phyloP scores from a whole-genome alignment of 148 eudicot species.

The Persicaria maculosa region DNA sequence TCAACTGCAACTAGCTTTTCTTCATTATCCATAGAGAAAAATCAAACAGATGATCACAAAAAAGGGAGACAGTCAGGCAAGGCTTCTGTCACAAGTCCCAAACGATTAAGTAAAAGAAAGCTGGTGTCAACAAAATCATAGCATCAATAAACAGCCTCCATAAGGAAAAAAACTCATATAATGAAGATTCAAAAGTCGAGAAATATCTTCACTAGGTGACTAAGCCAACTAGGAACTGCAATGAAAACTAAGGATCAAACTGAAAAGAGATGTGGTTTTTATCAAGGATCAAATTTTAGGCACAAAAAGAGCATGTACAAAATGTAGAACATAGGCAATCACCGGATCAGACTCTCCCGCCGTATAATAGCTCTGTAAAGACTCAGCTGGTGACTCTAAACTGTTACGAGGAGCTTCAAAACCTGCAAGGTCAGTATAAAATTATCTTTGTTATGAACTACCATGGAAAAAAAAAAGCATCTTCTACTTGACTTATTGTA shows the following conservation, averaged over 20 bases:
- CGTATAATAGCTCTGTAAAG: slow-evolving; percentile 31
- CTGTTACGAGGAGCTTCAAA: slow-evolving; percentile 91
- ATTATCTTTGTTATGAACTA: not conserved
- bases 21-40: not conserved
- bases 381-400: slow-evolving; percentile 56
- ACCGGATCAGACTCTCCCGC: slow-evolving; percentile 49
- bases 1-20: not conserved
- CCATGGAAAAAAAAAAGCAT: not conserved
- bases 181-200: not conserved
- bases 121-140: not conserved
- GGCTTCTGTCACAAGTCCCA: too few species aligned
- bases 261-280: not conserved
- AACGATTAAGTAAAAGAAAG: too few species aligned
- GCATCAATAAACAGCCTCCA: not conserved
- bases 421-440: slow-evolving; percentile 30
- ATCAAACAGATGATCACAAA: not conserved
- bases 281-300: not conserved
- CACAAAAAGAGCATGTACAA: not conserved
- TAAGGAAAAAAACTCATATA: not conserved
- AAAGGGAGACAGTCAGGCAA: too few species aligned
- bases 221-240: not conserved
- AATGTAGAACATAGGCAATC: not conserved
- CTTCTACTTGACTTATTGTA: not conserved
- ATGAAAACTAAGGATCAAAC: not conserved
- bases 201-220: not conserved